Evolutionary conservation across 2,329 filamentous ascomycete genomes (phyloP), one percentile per base, ranked within the genome.

Genomic region (Penicillium fuscoglaucum): DNA sequence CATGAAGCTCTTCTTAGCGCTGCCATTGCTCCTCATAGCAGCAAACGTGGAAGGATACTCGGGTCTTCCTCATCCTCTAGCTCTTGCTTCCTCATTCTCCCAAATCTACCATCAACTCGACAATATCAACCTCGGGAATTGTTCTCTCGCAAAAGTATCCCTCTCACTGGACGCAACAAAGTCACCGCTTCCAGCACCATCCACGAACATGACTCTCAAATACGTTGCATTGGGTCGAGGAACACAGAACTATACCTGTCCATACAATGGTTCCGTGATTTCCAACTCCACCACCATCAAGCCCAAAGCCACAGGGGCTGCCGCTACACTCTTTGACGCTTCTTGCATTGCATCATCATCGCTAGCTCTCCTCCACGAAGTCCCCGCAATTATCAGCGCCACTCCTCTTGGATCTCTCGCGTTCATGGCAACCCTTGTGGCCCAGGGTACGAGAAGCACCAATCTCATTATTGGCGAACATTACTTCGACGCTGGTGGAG

Each of bases 171-270:
- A 62, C 29, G 55, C 66, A 9, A 65, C 68, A 17, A 52, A 59
- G 3, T 37, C 55, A 13, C 47, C 62, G 5, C 70, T 79, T 2
- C 70, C 75, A 15, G 33, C 33, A 6, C 74, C 74, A 10, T 63
- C 68, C 3, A 40, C 54, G 7, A 63, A 63, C 19, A 55, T 75
- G 39, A 66, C 60, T 9, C 76, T 83, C 49, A 72, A 79, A 57
- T 75, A 78, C 60, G 67, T 83, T 50, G 76, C 76, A 6, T 61
- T 81, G 21, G 81, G 80, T 54, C 70, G 74, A 26, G 81, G 81
- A 40, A 80, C 78, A 13, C 80, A 83, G 61, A 83, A 82, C 71
- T 83, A 82, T 65, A 78, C 77, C 17, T 83, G 80, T 61, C 49
- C 63, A 37, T 62, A 65, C 35, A 55, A 67, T 7, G 60, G 61